Evolutionary conservation across 1,139 yeast genomes (phyloP), one percentile per base, ranked within the genome.

Genomic region (Lizanozyma gosingica): DNA sequence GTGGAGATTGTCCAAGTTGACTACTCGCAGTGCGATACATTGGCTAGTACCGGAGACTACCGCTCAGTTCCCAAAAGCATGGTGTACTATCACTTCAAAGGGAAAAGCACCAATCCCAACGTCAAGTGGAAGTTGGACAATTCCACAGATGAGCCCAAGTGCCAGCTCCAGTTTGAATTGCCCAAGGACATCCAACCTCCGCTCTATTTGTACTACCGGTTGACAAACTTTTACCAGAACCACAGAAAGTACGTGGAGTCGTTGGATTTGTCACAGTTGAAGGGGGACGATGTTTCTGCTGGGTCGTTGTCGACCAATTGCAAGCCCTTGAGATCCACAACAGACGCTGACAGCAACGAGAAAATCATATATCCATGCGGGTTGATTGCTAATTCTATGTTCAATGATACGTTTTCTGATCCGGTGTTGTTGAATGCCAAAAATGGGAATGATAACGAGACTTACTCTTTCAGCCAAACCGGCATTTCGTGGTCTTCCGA

Each of bases 191-290:
- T 83, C 45, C 63, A 73, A 37, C 76, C 78, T 0, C 80, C 86
- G 2, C 51, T 82, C n/a, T 83, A 66, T 55, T 53, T 82, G 46
- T 83, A 82, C 59, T 83, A 83, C 57, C 78, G 73, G 49, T 62
- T 83, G 51, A 83, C 90, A 29, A 82, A 82, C 54, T 83, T 83
- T 55, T 82, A 66, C 54, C 94, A 83, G 55, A 83, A 83, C 54
- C 94, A 83, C 60, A 69, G 94, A 48, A 83, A 81, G 49, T 83
- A 81, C 53, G 90, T 83, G 32, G 76, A 75, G 44, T 80, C 87
- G 4, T 80, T 71, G 55, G 92, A 83, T 54, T 62, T 78, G 53
- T 64, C 65, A 18, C 94, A 83, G 55, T 53, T 83, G 37, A 71
- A 71, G 43, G 94, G 94, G 0, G 59, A 66, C 4, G 85, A 85